Base-by-base conservation (phyloP, 2,329 filamentous ascomycete species). In the Teratosphaeria viscida region DNA sequence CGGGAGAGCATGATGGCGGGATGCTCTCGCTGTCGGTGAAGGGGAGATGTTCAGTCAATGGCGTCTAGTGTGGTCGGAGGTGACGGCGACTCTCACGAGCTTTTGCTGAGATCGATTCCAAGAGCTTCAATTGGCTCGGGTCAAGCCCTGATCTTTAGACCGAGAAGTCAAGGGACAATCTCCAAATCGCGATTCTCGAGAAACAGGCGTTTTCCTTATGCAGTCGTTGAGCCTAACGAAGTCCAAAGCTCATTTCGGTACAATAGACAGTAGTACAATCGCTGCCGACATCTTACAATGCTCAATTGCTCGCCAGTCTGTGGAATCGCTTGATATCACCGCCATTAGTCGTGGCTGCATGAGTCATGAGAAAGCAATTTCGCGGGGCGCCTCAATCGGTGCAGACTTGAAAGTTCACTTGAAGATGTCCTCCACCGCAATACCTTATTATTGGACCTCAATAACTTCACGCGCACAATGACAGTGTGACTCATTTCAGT, bases 1-100 rank as follows among this genome's bases (percentile, higher is more conserved):
- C 84, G 82, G 76, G 85, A 83, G 78, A 87, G 80, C 85, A 88
- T 88, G 73, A 61, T 72, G 63, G 59, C 59, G 34, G 39, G 60
- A 60, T 52, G 64, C 64, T 63, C 66, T 68, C 66, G 61, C 65
- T 63, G 63, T 61, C 60, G 58, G 58, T 57, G 61, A 35, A 37
- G 62, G 57, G 58, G 62, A 54, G 56, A 56, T 59, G 59, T 60
- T 58, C 43, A 57, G 62, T 64, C 62, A 66, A 63, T 61, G 66
- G 63, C 55, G 57, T 32, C 19, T 16, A n/a, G 29, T 39, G 35
- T 39, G 54, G 37, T 37, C 43, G 56, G 43, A 52, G 56, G 56
- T 52, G 55, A 26, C 27, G 55, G 54, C 35, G 35, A 49, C 43
- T 23, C 43, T 49, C 43, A 49, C 43, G 43, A 49, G 43, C 43